phyloP scores from a whole-genome alignment of 2,329 filamentous ascomycete species.

The Alternaria brassicae region DNA sequence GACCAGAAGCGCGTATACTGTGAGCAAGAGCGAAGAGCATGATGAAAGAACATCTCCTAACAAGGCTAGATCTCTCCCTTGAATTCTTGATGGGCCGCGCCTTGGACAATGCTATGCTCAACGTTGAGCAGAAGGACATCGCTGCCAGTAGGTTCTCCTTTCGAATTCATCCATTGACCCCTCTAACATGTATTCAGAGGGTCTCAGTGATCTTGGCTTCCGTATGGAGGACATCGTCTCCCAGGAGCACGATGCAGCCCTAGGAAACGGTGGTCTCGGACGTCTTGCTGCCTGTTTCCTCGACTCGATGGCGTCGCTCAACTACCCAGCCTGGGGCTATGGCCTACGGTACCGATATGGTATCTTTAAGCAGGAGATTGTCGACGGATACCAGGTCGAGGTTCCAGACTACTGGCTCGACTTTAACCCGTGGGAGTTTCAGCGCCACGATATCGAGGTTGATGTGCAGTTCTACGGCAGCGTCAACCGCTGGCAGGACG shows the following conservation, averaged over 20 bases:
- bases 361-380: slow-evolving; percentile 99
- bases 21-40: slow-evolving; percentile 44
- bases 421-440: slow-evolving; percentile 99
- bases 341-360: slow-evolving; percentile 89
- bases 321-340: slow-evolving; percentile 97
- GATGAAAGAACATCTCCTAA: slow-evolving; percentile 17
- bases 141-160: slow-evolving; percentile 69
- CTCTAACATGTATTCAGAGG: slow-evolving; percentile 63
- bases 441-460: slow-evolving; percentile 91
- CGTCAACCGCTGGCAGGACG: slow-evolving; percentile 74
- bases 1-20: slow-evolving; percentile 96
- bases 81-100: slow-evolving; percentile 98
- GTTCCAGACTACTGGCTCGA: slow-evolving; percentile 99
- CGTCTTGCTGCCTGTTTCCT: slow-evolving; percentile 96
- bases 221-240: slow-evolving; percentile 93
- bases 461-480: slow-evolving; percentile 96
- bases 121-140: slow-evolving; percentile 84
- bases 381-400: slow-evolving; percentile 97
- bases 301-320: slow-evolving; percentile 91
- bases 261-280: slow-evolving; percentile 94
- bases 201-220: slow-evolving; percentile 89
- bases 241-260: slow-evolving; percentile 94
- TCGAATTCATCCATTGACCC: neutral
- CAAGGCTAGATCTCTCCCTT: slow-evolving; percentile 75
- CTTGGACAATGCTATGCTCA: slow-evolving; percentile 98